Conservation (phyloP, 2,329 filamentous ascomycete genomes). For the Curvularia sp. region DNA sequence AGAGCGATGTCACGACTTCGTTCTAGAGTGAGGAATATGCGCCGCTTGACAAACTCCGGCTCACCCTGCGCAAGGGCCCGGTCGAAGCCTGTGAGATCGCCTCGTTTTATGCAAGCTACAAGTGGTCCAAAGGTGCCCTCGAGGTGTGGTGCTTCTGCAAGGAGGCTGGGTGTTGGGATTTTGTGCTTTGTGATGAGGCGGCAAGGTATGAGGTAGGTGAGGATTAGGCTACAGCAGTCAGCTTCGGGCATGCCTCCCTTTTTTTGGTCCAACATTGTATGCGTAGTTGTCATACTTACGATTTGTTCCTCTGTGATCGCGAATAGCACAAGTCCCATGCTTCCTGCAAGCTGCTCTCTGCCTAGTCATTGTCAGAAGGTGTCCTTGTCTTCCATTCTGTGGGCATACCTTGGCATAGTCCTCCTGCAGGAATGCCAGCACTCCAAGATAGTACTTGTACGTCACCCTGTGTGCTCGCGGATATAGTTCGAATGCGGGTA, state of each 20-base stretch:
- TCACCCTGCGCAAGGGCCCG: conserved; percentile 79
- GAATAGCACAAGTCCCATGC: conserved; percentile 85
- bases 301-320: conserved; percentile 75
- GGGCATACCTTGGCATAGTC: conserved; percentile 77
- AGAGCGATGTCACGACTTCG: conserved; percentile 89
- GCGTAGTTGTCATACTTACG: conserved; percentile 59
- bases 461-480: conserved; percentile 91
- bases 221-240: conserved; percentile 70
- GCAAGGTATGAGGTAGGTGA: conserved; percentile 94
- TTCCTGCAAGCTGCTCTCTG: conserved; percentile 66
- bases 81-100: conserved; percentile 85
- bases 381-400: neutral
- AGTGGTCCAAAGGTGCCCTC: conserved; percentile 81
- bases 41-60: conserved; percentile 89
- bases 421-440: conserved; percentile 93
- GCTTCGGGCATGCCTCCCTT: neutral
- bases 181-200: conserved; percentile 86
- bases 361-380: conserved; percentile 35
- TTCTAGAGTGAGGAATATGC: conserved; percentile 94
- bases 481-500: conserved; percentile 80
- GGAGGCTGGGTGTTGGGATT: conserved; percentile 74
- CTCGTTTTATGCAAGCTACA: conserved; percentile 77
- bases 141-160: conserved; percentile 77
- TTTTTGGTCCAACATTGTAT: conserved; percentile 39
- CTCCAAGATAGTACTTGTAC: conserved; percentile 94